Evolutionary conservation across 1,284 basidiomycete species (phyloP), one percentile per base, ranked within the genome.

Genomic region (Apiotrichum siamense): DNA sequence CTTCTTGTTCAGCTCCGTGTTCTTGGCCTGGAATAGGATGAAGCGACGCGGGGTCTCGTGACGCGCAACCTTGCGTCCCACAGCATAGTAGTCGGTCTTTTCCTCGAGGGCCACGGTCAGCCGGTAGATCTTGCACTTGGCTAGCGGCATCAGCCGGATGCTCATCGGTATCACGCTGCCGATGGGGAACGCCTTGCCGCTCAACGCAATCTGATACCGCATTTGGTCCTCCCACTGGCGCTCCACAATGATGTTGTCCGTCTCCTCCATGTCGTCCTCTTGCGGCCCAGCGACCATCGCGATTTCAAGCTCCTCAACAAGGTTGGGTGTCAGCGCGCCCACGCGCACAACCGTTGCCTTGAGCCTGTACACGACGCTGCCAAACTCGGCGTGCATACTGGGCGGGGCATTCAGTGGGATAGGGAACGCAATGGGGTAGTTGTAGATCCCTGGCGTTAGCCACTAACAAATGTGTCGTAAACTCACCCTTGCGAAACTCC

Each of bases 221-320:
- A 97, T 77, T 67, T 96, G 86, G 53, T 85, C 81, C 55, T 97
- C 93, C 93, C 93, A 98, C 61, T 87, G 84, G 23, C 90, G 78
- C 68, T 96, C 88, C 13, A 97, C 84, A 44, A 92, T 80, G 54
- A 97, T 85, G 61, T 84, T 77, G 64, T 88, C 88, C 4, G 78
- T 81, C 57, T 87, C 87, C 64, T 93, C 89, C 72, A 65, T 75
- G 67, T 87, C 86, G 54, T 88, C 87, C 52, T 87, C 85, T 15
- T 80, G 81, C 0, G 89, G 90, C 43, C 80, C 81, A 20, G 86
- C 80, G 27, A 97, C 82, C 41, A 96, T 80, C 0, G 78, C 78
- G 15, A 97, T 84, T 45, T 93, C 87, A 37, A 83, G 79, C 32
- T 80, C 75, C 7, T 87, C 81, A 1, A 79, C 77, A 45, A 94